These are phyloP conservation scores for Fusarium sp. DNA, from an alignment of 2,329 filamentous ascomycete species.

Conservation along the genomic window DNA sequence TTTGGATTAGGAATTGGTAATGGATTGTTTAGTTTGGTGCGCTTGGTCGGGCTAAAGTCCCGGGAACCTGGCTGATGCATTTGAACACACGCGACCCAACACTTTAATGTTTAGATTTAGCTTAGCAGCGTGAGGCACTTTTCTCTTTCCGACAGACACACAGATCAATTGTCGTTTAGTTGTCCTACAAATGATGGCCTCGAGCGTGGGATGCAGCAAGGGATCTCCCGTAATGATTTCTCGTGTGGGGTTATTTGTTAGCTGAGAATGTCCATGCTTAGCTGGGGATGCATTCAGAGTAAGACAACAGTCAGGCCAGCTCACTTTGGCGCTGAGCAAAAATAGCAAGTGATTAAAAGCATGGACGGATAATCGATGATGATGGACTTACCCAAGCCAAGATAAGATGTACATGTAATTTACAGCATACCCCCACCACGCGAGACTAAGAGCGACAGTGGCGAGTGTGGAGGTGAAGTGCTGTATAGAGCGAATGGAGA, in stretches of 20 bases:
- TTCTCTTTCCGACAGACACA: not conserved
- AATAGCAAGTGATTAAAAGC: slow-evolving; percentile 9
- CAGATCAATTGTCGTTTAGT: not conserved
- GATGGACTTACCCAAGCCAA: slow-evolving; percentile 33
- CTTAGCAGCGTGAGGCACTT: slow-evolving; percentile 19
- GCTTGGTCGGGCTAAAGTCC: slow-evolving; percentile 27
- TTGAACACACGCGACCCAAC: slow-evolving; percentile 9
- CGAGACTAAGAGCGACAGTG: slow-evolving; percentile 17
- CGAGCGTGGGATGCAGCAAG: slow-evolving; percentile 11
- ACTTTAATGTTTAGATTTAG: slow-evolving; percentile 23
- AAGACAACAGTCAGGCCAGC: slow-evolving; percentile 25
- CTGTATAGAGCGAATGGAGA: slow-evolving; percentile 34
- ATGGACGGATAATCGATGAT: slow-evolving; percentile 27
- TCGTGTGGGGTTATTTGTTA: slow-evolving; percentile 26
- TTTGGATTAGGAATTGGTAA: slow-evolving; percentile 41
- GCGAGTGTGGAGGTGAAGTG: slow-evolving; percentile 32
- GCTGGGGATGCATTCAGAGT: not conserved
- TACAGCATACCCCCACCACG: slow-evolving; percentile 29
- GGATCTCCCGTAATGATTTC: slow-evolving; percentile 8
- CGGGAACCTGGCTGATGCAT: slow-evolving; percentile 11
- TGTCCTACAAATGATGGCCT: not conserved
- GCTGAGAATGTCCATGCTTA: slow-evolving; percentile 7
- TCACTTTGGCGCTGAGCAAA: slow-evolving; percentile 16
- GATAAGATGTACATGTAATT: slow-evolving; percentile 35
- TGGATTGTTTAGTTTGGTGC: slow-evolving; percentile 33